phyloP scores from a whole-genome alignment of 2,329 filamentous ascomycete genomes.

The Beauveria australis region DNA sequence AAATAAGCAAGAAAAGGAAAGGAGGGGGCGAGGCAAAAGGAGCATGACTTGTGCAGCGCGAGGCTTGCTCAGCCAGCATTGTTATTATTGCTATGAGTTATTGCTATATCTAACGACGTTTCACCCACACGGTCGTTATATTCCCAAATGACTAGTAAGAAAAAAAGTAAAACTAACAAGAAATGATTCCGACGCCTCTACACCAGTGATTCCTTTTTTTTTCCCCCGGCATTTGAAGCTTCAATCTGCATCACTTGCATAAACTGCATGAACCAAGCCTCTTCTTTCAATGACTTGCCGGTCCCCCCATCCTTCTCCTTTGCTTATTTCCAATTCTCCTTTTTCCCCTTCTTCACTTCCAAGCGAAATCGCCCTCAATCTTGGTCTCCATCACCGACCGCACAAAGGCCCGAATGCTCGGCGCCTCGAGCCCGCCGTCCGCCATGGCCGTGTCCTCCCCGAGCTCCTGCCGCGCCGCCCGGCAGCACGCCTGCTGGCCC shows the following conservation, averaged over 20 bases:
- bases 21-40: neutral
- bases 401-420: conserved; percentile 51
- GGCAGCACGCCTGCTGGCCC: conserved; percentile 59
- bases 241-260: neutral
- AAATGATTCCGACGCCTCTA: conserved; percentile 4
- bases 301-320: neutral
- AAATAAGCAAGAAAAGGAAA: neutral
- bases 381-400: conserved; percentile 52
- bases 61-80: neutral
- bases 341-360: conserved; percentile 31
- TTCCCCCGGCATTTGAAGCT: neutral
- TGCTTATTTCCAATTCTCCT: conserved; percentile 16
- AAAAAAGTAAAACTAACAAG: neutral
- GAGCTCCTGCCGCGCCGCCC: conserved; percentile 22
- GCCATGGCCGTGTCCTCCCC: conserved; percentile 36
- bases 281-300: neutral
- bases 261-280: neutral
- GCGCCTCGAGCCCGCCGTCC: conserved; percentile 32
- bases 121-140: neutral
- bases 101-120: neutral
- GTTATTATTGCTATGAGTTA: neutral
- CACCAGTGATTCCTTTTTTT: neutral
- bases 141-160: neutral
- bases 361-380: conserved; percentile 44
- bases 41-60: neutral